Evolutionary conservation across 305 asterid genomes (phyloP).

Genomic region (Fraxinus greggii): DNA sequence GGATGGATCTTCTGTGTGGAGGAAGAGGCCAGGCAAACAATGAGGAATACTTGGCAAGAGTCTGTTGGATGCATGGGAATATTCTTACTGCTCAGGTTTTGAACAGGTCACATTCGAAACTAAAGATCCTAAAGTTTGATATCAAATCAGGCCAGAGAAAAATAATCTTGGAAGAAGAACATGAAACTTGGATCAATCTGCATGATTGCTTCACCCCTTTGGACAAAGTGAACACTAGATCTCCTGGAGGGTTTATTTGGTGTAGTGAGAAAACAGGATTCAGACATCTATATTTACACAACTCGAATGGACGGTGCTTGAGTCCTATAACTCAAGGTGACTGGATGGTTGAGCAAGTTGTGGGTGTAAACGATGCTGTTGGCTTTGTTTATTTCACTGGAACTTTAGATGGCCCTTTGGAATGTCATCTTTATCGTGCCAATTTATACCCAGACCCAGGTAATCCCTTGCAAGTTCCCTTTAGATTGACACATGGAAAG

Average conservation of each 20-base stretch:
- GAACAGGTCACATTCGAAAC: conserved; percentile 66
- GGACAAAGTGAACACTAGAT: conserved; percentile 52
- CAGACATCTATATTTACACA: conserved; percentile 71
- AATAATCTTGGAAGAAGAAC: conserved; percentile 70
- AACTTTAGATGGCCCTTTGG: conserved; percentile 73
- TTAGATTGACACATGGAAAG: conserved; percentile 67
- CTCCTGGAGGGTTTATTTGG: conserved; percentile 79
- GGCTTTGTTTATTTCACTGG: conserved; percentile 71
- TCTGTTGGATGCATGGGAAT: conserved; percentile 85
- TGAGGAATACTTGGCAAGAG: conserved; percentile 85
- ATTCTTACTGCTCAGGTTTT: conserved; percentile 80
- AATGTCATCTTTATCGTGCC: conserved; percentile 74
- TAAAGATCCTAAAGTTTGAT: conserved; percentile 70
- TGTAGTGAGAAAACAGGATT: conserved; percentile 86
- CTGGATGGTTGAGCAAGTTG: conserved; percentile 90
- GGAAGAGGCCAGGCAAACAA: conserved; percentile 34
- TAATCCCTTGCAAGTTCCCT: conserved; percentile 40
- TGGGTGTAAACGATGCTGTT: conserved; percentile 76
- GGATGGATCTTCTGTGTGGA: conserved; percentile 92
- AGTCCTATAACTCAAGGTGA: conserved; percentile 84
- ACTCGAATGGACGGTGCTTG: conserved; percentile 59
- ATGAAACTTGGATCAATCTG: conserved; percentile 79
- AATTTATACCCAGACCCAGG: conserved; percentile 45
- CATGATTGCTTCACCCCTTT: conserved; percentile 88
- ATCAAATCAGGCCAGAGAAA: conserved; percentile 68